Evolutionary conservation across 1,284 basidiomycete species (phyloP).

Genomic region (Boletus smithii): DNA sequence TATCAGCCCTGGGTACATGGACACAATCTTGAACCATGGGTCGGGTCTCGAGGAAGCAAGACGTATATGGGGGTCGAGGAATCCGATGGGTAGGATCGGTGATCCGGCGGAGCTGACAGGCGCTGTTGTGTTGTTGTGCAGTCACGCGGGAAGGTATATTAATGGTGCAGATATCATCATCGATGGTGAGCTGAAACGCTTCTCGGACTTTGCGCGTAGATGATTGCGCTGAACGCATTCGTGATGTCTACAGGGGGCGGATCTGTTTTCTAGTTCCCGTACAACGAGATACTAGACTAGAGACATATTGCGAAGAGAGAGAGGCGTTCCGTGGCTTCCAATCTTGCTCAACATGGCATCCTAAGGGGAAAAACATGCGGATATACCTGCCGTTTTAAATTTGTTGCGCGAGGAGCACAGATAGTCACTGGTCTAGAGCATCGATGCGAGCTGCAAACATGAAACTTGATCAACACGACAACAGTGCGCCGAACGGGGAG

Average conservation of each 20-base stretch:
- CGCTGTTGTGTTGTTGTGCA: constrained; percentile 39
- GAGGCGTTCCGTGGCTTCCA: neutral
- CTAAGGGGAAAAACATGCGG: neutral
- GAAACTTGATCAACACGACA: neutral
- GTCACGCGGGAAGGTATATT: constrained; percentile 42
- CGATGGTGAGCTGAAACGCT: constrained; percentile 33
- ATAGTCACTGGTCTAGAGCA: too few species aligned
- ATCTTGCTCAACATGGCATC: neutral
- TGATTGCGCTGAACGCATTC: neutral
- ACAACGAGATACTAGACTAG: neutral
- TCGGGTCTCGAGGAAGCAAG: constrained; percentile 32
- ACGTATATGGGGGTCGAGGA: constrained; percentile 36
- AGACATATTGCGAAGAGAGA: neutral
- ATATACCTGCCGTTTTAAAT: neutral
- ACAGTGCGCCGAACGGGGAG: too few species aligned
- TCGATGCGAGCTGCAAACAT: constrained; percentile 1
- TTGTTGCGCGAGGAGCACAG: neutral
- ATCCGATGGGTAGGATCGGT: constrained; percentile 44
- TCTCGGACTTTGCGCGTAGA: neutral
- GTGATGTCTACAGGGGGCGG: constrained; percentile 20
- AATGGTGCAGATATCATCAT: constrained; percentile 41
- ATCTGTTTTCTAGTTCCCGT: constrained; percentile 19
- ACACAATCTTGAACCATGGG: constrained; percentile 41
- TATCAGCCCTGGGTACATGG: constrained; percentile 45
- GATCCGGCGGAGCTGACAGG: constrained; percentile 41